Evolutionary conservation across 768 basidiomycete species (phyloP).

Genomic region (Pulveroboletus sp.): DNA sequence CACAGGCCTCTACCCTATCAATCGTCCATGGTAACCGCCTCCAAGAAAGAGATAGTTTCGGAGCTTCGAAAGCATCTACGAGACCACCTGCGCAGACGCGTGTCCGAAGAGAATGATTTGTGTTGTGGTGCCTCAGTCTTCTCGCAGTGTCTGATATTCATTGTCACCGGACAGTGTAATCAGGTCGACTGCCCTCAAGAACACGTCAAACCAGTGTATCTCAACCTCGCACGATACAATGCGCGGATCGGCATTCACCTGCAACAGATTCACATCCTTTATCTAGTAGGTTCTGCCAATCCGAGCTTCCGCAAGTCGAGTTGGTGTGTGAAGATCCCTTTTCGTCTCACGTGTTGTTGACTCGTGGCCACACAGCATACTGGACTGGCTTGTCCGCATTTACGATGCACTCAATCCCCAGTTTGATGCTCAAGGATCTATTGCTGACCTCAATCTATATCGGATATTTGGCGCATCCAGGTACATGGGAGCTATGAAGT

Average conservation of each 20-base stretch:
- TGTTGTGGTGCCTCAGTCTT: constrained; percentile 33
- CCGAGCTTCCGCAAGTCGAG: not conserved
- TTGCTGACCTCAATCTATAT: constrained; percentile 31
- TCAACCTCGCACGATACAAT: constrained; percentile 37
- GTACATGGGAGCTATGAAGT: constrained; percentile 36
- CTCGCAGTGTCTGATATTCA: constrained; percentile 37
- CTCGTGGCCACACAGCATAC: not conserved
- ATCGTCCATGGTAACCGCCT: constrained; percentile 2
- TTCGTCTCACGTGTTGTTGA: too few species aligned
- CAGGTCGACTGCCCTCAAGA: constrained; percentile 33
- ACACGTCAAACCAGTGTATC: constrained; percentile 30
- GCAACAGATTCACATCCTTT: constrained; percentile 47
- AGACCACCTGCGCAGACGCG: constrained; percentile 23
- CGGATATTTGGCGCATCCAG: constrained; percentile 38
- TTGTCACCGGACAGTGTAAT: constrained; percentile 33
- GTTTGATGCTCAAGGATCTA: constrained; percentile 43
- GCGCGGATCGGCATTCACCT: constrained; percentile 43
- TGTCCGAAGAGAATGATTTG: constrained; percentile 31
- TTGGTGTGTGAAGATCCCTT: constrained; percentile 1
- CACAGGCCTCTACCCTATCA: not conserved
- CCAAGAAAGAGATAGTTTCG: constrained; percentile 19
- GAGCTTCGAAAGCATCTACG: constrained; percentile 26
- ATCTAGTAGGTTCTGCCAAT: constrained; percentile 24
- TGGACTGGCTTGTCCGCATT: constrained; percentile 37
- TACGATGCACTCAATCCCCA: constrained; percentile 51